Conservation (phyloP, 495 filamentous ascomycete species). For the Parathielavia appendiculata region DNA sequence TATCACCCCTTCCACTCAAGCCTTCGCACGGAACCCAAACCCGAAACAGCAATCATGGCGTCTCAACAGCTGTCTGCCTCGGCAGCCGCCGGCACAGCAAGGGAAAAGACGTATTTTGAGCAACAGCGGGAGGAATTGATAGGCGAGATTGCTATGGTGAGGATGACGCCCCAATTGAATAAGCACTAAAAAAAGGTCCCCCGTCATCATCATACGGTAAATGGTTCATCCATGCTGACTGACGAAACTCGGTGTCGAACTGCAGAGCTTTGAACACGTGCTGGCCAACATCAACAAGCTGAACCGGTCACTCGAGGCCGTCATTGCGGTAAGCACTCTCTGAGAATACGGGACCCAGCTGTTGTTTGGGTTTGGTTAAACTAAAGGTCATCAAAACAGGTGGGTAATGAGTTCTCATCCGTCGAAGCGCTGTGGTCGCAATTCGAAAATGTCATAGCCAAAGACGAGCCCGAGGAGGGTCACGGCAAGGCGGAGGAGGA, state of each 20-base stretch:
- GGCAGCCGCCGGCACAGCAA: conserved; percentile 18
- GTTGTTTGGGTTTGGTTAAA: not conserved
- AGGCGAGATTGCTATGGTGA: conserved; percentile 70
- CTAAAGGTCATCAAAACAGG: conserved; percentile 41
- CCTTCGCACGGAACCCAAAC: too few relatives aligned
- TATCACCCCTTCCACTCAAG: too few relatives aligned
- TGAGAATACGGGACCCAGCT: not conserved
- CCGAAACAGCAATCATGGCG: conserved; percentile 24
- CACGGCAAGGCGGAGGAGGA: conserved; percentile 34
- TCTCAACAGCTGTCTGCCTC: conserved; percentile 35
- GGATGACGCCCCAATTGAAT: conserved; percentile 10
- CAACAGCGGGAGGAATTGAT: conserved; percentile 75
- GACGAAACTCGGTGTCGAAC: not conserved
- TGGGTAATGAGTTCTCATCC: conserved; percentile 94
- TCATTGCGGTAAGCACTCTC: conserved; percentile 64
- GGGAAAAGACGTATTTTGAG: conserved; percentile 61
- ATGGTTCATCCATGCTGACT: not conserved
- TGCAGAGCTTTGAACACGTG: conserved; percentile 82
- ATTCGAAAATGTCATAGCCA: conserved; percentile 94
- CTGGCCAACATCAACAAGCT: conserved; percentile 94
- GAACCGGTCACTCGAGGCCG: conserved; percentile 85
- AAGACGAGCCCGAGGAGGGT: conserved; percentile 51
- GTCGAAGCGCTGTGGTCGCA: conserved; percentile 96
- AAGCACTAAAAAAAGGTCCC: not conserved
- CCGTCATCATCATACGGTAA: not conserved